Conservation (phyloP, 768 basidiomycete species). For the Mycena galericulata region DNA sequence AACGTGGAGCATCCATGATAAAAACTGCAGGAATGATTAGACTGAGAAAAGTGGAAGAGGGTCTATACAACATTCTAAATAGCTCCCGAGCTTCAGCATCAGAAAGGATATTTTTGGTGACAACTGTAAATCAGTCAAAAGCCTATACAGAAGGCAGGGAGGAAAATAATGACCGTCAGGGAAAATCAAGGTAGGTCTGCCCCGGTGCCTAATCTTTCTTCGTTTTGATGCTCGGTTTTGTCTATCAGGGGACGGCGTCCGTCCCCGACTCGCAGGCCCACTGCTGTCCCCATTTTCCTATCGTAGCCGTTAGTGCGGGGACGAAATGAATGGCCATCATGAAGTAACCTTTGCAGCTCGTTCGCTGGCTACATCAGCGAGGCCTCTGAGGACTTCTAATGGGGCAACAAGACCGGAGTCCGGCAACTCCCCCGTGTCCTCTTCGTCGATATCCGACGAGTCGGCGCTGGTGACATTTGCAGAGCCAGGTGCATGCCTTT, state of each 20-base stretch:
- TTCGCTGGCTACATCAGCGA: constrained; percentile 86
- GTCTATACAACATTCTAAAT: constrained; percentile 82
- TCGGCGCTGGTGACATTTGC: constrained; percentile 83
- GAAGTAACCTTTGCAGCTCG: constrained; percentile 77
- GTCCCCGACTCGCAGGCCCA: constrained; percentile 79
- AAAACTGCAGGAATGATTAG: constrained; percentile 65
- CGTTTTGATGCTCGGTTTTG: constrained; percentile 77
- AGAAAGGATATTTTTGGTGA: constrained; percentile 84
- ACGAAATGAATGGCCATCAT: constrained; percentile 11
- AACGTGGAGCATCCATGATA: constrained; percentile 95
- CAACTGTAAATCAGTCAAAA: constrained; percentile 61
- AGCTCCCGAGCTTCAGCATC: constrained; percentile 89
- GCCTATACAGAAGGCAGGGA: constrained; percentile 15
- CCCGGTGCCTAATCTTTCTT: constrained; percentile 76
- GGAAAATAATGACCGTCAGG: constrained; percentile 72
- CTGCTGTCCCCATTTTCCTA: constrained; percentile 85
- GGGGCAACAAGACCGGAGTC: constrained; percentile 87
- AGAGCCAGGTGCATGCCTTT: constrained; percentile 69
- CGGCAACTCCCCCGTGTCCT: constrained; percentile 83
- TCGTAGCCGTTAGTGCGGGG: constrained; percentile 33
- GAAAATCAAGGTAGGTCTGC: constrained; percentile 69
- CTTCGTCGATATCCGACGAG: constrained; percentile 88
- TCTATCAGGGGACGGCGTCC: constrained; percentile 79
- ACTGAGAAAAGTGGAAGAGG: constrained; percentile 19
- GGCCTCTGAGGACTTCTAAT: constrained; percentile 84